These are phyloP conservation scores for Kodamaea restingae DNA, from an alignment of 805 yeast genomes.

Conservation along the genomic window DNA sequence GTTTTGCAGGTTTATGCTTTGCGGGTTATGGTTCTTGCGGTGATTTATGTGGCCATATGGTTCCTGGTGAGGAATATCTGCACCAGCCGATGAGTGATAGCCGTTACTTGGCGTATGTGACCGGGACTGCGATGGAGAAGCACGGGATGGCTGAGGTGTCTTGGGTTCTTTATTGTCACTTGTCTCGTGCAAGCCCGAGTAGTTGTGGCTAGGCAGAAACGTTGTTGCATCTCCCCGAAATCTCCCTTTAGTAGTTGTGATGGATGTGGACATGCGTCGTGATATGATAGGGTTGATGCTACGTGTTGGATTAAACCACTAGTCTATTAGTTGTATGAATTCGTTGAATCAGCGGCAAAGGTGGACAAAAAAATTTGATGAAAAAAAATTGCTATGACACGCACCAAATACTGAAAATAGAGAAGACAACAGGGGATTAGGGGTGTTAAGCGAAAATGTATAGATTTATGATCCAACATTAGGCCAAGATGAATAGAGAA, in stretches of 20 bases:
- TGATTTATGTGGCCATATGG: not conserved
- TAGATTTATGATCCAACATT: too few species aligned
- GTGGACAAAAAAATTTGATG: slow-evolving; percentile 2
- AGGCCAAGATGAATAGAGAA: too few species aligned
- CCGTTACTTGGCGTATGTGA: not conserved
- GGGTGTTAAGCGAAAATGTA: too few species aligned
- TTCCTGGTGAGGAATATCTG: not conserved
- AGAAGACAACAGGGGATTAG: too few species aligned
- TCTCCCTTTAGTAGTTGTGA: slow-evolving; percentile 26
- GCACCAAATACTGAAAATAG: not conserved
- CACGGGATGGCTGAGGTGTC: slow-evolving; percentile 1
- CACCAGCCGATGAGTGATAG: not conserved
- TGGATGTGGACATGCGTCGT: slow-evolving; percentile 13
- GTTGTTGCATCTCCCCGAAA: slow-evolving; percentile 39
- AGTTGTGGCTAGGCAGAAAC: slow-evolving; percentile 26
- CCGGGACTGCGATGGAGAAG: not conserved
- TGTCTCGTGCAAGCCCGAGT: not conserved
- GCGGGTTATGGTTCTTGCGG: slow-evolving; percentile 7
- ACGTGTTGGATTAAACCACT: slow-evolving; percentile 1
- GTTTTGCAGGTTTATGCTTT: slow-evolving; percentile 7
- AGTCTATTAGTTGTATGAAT: slow-evolving; percentile 1
- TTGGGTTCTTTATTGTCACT: not conserved
- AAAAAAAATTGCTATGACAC: slow-evolving; percentile 3
- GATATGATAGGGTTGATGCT: slow-evolving; percentile 1
- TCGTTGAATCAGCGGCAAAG: slow-evolving; percentile 4